Conservation (phyloP, 805 yeast genomes). For the Cyberlindnera xishuangbannaensis region DNA sequence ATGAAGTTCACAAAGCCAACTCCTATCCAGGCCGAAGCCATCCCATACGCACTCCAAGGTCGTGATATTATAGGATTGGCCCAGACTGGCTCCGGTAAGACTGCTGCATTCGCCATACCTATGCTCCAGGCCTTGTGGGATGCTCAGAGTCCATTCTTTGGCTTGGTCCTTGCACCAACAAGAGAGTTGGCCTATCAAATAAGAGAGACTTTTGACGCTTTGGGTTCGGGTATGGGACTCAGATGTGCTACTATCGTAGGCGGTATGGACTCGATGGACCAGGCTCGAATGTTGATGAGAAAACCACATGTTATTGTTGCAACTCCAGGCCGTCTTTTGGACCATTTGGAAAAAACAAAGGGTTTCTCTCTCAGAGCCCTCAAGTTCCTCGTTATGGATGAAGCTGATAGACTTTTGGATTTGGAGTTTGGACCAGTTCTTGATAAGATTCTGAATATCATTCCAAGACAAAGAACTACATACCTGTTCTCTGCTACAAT, state of each 20-base stretch:
- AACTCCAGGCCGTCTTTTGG: conserved; percentile 91
- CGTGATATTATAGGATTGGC: conserved; percentile 94
- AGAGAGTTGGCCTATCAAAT: conserved; percentile 85
- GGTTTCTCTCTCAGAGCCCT: conserved; percentile 79
- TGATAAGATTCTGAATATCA: conserved; percentile 75
- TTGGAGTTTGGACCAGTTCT: conserved; percentile 95
- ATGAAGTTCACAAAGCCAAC: conserved; percentile 81
- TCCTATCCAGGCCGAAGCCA: conserved; percentile 87
- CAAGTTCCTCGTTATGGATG: conserved; percentile 88
- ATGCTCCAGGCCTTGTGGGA: conserved; percentile 87
- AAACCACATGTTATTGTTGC: conserved; percentile 95
- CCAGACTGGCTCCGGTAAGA: conserved; percentile 96
- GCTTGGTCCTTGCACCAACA: conserved; percentile 82
- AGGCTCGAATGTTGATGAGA: conserved; percentile 87
- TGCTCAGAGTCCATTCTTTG: conserved; percentile 82
- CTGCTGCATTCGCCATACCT: conserved; percentile 98
- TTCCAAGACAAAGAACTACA: conserved; percentile 80
- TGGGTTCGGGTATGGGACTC: conserved; percentile 91
- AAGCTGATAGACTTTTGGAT: conserved; percentile 92
- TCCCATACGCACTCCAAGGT: conserved; percentile 87
- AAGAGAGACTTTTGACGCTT: conserved; percentile 90
- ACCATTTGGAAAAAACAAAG: conserved; percentile 87
- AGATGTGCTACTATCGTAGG: conserved; percentile 87
- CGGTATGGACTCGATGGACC: conserved; percentile 98
- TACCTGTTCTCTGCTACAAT: conserved; percentile 94